Evolutionary conservation across 495 filamentous ascomycete species (phyloP).

Genomic region (Umbilicaria muhlenbergii): DNA sequence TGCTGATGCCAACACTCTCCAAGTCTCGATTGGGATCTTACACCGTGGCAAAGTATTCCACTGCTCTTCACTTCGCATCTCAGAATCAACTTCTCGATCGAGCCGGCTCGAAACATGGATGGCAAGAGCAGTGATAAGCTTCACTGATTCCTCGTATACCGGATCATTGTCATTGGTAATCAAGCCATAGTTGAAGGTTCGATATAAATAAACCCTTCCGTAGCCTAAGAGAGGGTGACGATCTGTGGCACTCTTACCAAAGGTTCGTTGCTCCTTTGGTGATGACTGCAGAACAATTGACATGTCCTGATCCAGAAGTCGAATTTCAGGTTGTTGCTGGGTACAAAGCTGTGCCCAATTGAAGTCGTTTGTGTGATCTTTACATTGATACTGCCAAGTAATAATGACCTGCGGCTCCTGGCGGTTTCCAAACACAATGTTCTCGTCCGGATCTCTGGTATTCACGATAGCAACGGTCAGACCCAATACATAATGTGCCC

Average conservation of each 20-base stretch:
- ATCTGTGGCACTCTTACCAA: too few relatives aligned
- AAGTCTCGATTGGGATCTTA: not conserved
- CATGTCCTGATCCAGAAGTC: constrained; percentile 4
- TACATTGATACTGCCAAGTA: too few relatives aligned
- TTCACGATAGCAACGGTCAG: constrained; percentile 4
- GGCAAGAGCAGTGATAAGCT: constrained; percentile 5
- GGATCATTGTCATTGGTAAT: constrained; percentile 5
- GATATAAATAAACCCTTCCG: too few relatives aligned
- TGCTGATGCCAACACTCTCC: not conserved
- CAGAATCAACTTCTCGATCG: not conserved
- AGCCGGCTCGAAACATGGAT: not conserved
- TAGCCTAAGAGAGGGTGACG: too few relatives aligned
- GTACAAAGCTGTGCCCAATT: too few relatives aligned
- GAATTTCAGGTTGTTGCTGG: constrained; percentile 4
- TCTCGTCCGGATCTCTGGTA: not conserved
- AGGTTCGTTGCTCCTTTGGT: not conserved
- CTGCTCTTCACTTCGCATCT: too few relatives aligned
- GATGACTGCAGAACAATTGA: constrained; percentile 1
- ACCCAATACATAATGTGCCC: constrained; percentile 10
- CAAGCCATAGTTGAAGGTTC: not conserved
- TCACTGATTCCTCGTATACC: constrained; percentile 5
- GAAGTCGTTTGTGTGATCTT: too few relatives aligned
- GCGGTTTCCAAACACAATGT: constrained; percentile 2
- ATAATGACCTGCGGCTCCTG: constrained; percentile 7
- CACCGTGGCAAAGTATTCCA: too few relatives aligned